Evolutionary conservation across 768 basidiomycete genomes (phyloP).

Genomic region (Sporobolomyces phaffii): DNA sequence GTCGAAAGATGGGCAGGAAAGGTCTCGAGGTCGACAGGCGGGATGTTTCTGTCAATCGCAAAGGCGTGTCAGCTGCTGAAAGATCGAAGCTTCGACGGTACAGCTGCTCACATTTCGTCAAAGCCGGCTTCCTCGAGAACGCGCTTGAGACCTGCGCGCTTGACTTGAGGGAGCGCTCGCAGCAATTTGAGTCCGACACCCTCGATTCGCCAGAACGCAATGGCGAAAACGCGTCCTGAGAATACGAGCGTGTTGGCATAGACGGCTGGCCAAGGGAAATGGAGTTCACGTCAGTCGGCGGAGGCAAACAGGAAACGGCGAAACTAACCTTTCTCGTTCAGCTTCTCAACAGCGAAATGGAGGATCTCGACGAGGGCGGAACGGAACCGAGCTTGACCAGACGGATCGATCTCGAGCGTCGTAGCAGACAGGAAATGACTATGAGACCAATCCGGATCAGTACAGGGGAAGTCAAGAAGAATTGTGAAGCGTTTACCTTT

Average conservation of each 20-base stretch:
- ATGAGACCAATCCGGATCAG: too few species aligned
- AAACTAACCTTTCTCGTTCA: conserved; percentile 48
- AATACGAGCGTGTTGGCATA: conserved; percentile 52
- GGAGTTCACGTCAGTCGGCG: accelerated
- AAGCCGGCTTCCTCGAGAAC: conserved; percentile 42
- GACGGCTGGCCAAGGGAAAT: conserved; percentile 39
- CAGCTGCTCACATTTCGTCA: conserved; percentile 32
- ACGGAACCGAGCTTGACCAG: conserved; percentile 44
- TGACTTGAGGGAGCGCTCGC: conserved; percentile 47
- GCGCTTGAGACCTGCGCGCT: conserved; percentile 46
- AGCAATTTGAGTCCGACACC: conserved; percentile 50
- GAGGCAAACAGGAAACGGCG: not conserved
- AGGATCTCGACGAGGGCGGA: conserved; percentile 46
- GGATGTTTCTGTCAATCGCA: not conserved
- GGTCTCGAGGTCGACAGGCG: conserved; percentile 21
- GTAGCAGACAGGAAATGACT: conserved; percentile 46
- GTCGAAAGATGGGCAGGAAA: conserved; percentile 45
- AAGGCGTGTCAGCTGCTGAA: not conserved
- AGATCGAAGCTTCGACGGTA: too few species aligned
- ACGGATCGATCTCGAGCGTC: conserved; percentile 41
- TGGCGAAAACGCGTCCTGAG: conserved; percentile 49
- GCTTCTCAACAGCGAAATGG: conserved; percentile 49
- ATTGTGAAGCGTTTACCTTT: conserved; percentile 47
- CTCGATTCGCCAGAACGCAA: conserved; percentile 51
- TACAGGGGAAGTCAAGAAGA: too few species aligned